Evolutionary conservation across 768 basidiomycete species (phyloP).

Genomic region (Kwoniella dejecticola): DNA sequence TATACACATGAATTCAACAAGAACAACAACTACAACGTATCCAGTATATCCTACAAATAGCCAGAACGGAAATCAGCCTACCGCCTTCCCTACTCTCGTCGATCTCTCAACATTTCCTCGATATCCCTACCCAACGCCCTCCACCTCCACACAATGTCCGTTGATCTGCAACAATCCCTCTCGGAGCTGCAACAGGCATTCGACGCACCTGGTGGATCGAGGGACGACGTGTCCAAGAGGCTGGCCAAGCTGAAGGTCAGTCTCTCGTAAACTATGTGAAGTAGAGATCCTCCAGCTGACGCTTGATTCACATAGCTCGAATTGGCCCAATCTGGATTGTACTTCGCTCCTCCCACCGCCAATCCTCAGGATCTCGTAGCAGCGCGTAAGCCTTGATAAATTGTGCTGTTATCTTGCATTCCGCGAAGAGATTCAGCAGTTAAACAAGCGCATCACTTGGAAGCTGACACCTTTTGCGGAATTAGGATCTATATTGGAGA

Average conservation of each 20-base stretch:
- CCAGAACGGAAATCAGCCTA: neutral
- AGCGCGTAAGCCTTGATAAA: slow-evolving; percentile 44
- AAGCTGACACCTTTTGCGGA: slow-evolving; percentile 7
- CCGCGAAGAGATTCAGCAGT: too few species aligned
- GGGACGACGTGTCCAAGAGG: slow-evolving; percentile 29
- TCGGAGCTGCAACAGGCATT: slow-evolving; percentile 41
- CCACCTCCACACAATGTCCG: slow-evolving; percentile 32
- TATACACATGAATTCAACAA: too few species aligned
- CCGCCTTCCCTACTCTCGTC: neutral
- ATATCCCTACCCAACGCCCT: slow-evolving; percentile 17
- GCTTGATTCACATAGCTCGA: slow-evolving; percentile 45
- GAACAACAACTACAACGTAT: too few species aligned
- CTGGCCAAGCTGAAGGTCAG: slow-evolving; percentile 43
- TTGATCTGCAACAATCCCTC: slow-evolving; percentile 39
- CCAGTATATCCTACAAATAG: too few species aligned
- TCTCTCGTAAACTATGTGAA: too few species aligned
- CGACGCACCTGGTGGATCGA: slow-evolving; percentile 28
- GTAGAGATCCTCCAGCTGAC: too few species aligned
- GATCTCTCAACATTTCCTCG: slow-evolving; percentile 18
- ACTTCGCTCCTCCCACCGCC: slow-evolving; percentile 39
- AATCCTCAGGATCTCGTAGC: slow-evolving; percentile 37
- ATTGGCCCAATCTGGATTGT: slow-evolving; percentile 44
- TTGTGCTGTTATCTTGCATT: too few species aligned
- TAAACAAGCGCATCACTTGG: neutral
- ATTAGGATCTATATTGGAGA: slow-evolving; percentile 89